phyloP scores from a whole-genome alignment of 2,329 filamentous ascomycete genomes.

The Aspergillus costaricaensis region DNA sequence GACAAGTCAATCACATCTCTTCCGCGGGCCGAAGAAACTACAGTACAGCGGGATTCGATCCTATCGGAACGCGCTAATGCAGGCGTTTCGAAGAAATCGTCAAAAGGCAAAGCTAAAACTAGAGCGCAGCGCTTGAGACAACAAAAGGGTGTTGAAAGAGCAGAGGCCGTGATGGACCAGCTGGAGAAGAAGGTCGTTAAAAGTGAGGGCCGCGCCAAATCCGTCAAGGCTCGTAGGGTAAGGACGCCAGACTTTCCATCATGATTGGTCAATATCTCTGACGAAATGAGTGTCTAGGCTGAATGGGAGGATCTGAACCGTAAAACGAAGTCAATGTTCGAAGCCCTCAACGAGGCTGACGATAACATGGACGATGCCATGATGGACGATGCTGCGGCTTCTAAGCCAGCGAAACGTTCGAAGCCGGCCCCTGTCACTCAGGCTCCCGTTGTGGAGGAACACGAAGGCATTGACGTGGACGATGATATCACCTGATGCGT shows the following conservation, averaged over 20 bases:
- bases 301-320: conserved; percentile 47
- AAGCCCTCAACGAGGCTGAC: conserved; percentile 51
- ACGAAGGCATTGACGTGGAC: conserved; percentile 38
- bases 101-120: conserved; percentile 50
- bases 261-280: conserved; percentile 11
- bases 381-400: conserved; percentile 32
- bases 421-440: conserved; percentile 15
- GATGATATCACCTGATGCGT: conserved; percentile 47
- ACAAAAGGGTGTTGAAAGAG: conserved; percentile 57
- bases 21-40: conserved; percentile 44
- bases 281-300: conserved; percentile 28
- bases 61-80: conserved; percentile 52
- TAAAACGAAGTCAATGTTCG: conserved; percentile 30
- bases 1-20: conserved; percentile 52
- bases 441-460: conserved; percentile 27
- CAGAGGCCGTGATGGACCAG: conserved; percentile 57
- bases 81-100: conserved; percentile 57
- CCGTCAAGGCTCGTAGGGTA: conserved; percentile 51
- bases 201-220: conserved; percentile 52
- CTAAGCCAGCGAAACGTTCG: conserved; percentile 22
- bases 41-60: conserved; percentile 46
- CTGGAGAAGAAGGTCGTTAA: conserved; percentile 58
- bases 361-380: conserved; percentile 33
- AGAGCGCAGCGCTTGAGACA: conserved; percentile 57
- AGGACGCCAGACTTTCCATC: conserved; percentile 14